A percentile compares a stretch with the other conserved stretches of the same genome.
phyloP scores from a whole-genome alignment of 305 asterid genomes.

The Euphrasia arctica region DNA sequence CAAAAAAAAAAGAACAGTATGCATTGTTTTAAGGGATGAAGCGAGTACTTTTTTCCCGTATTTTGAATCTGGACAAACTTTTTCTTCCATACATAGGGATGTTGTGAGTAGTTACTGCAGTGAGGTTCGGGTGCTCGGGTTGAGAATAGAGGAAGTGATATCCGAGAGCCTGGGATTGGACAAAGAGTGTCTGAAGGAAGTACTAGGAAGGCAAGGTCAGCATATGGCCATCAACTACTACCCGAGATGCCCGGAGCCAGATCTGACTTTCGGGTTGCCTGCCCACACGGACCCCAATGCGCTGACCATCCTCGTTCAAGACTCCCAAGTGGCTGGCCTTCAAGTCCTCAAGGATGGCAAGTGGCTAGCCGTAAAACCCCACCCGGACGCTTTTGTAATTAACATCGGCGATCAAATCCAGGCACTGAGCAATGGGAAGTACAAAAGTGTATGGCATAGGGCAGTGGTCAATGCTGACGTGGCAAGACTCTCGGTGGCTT shows the following conservation, averaged over 20 bases:
- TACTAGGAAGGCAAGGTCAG: constrained; percentile 84
- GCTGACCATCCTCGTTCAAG: constrained; percentile 88
- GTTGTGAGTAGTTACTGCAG: constrained; percentile 54
- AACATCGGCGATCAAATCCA: constrained; percentile 89
- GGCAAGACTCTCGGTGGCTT: constrained; percentile 70
- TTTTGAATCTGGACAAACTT: too few species aligned
- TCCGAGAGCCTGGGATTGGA: constrained; percentile 72
- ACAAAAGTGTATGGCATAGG: constrained; percentile 85
- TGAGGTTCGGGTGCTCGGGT: constrained; percentile 71
- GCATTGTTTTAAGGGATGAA: too few species aligned
- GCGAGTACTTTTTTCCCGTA: too few species aligned
- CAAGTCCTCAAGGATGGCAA: constrained; percentile 81
- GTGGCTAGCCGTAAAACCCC: constrained; percentile 76
- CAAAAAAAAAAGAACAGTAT: too few species aligned
- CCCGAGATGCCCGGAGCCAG: constrained; percentile 86
- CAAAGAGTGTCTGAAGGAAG: constrained; percentile 43
- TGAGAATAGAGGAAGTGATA: constrained; percentile 65
- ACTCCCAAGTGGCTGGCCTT: constrained; percentile 68
- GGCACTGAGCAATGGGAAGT: constrained; percentile 81
- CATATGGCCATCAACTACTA: constrained; percentile 89
- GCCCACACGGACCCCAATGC: constrained; percentile 88
- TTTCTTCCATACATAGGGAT: constrained; percentile 38
- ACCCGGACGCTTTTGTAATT: constrained; percentile 70
- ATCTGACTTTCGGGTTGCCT: constrained; percentile 74
- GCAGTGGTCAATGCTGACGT: constrained; percentile 67